Percentiles rank a stretch among this genome's conserved stretches.
phyloP scores from a whole-genome alignment of 257 asterid species.

The Scutellaria barbata region DNA sequence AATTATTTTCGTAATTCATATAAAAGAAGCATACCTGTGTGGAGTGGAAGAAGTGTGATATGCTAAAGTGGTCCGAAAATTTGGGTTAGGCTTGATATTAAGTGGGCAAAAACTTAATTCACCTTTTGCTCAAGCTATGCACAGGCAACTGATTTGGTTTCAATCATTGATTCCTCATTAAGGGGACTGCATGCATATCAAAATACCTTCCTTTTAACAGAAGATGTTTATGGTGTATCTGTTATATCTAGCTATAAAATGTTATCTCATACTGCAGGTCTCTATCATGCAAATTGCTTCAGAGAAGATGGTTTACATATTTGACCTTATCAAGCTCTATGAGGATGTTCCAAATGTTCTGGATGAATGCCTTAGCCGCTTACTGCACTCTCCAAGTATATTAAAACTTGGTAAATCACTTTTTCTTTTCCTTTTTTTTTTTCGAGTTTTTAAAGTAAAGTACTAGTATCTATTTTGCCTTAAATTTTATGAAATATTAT shows the following conservation, averaged over 20 bases:
- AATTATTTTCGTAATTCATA: too few relatives aligned
- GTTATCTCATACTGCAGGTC: constrained; percentile 59
- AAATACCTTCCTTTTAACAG: constrained; percentile 1
- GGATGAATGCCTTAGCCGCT: constrained; percentile 73
- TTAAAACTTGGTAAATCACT: constrained; percentile 83
- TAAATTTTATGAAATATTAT: too few relatives aligned
- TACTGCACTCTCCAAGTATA: constrained; percentile 78
- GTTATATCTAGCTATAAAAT: constrained; percentile 11
- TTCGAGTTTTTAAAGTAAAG: neutral
- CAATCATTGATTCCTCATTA: neutral
- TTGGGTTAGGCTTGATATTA: too few relatives aligned
- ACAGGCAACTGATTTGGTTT: constrained; percentile 16
- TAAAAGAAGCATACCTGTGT: too few relatives aligned
- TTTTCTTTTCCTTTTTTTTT: constrained; percentile 12
- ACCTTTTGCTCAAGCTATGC: neutral
- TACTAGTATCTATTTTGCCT: too few relatives aligned
- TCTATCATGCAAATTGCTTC: constrained; percentile 98
- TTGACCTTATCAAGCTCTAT: constrained; percentile 85
- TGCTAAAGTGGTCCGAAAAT: too few relatives aligned
- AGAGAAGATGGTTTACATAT: constrained; percentile 74
- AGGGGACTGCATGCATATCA: neutral
- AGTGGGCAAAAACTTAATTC: neutral
- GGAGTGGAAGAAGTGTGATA: too few relatives aligned
- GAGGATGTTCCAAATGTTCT: constrained; percentile 64
- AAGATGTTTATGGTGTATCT: constrained; percentile 7